A percentile compares a stretch with the other conserved stretches of the same genome.
These are phyloP conservation scores for Gynandropsis gynandra DNA, from an alignment of 345 rosid species.

Conservation along the genomic window DNA sequence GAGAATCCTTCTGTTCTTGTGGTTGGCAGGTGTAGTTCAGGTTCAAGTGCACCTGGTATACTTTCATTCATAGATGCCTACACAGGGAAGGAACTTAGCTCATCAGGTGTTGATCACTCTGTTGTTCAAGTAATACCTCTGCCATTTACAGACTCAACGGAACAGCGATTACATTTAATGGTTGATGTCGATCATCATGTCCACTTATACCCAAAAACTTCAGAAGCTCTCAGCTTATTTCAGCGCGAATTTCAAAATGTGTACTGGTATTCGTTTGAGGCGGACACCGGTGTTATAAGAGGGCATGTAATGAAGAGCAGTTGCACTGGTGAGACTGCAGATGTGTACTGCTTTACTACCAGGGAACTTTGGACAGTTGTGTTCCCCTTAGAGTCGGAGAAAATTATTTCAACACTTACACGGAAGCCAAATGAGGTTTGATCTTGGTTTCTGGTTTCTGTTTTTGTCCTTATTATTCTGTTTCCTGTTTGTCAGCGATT, in stretches of 20 bases:
- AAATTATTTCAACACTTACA: slow-evolving; percentile 64
- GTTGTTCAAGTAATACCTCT: slow-evolving; percentile 77
- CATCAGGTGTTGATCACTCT: slow-evolving; percentile 55
- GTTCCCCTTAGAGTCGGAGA: slow-evolving; percentile 84
- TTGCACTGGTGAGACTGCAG: slow-evolving; percentile 44
- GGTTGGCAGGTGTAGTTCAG: slow-evolving; percentile 61
- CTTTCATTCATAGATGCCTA: slow-evolving; percentile 84
- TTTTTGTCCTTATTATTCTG: slow-evolving; percentile 3
- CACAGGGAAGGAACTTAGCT: slow-evolving; percentile 66
- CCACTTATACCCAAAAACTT: slow-evolving; percentile 78
- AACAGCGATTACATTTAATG: slow-evolving; percentile 82
- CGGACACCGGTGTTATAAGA: slow-evolving; percentile 55
- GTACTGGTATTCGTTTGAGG: slow-evolving; percentile 87
- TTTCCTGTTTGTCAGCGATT: slow-evolving; percentile 1
- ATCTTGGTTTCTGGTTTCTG: slow-evolving; percentile 4
- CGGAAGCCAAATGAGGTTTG: slow-evolving; percentile 77
- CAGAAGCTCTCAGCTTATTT: slow-evolving; percentile 63
- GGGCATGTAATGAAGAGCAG: slow-evolving; percentile 68
- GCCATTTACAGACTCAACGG: slow-evolving; percentile 77
- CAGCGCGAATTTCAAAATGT: slow-evolving; percentile 60
- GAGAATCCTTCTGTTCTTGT: slow-evolving; percentile 86
- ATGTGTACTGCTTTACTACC: slow-evolving; percentile 74
- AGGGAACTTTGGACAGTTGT: slow-evolving; percentile 83
- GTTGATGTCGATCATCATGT: slow-evolving; percentile 53
- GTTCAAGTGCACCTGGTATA: slow-evolving; percentile 53